These are phyloP conservation scores for Talaromyces marneffei DNA, from an alignment of 2,329 filamentous ascomycete species.

Conservation along the genomic window DNA sequence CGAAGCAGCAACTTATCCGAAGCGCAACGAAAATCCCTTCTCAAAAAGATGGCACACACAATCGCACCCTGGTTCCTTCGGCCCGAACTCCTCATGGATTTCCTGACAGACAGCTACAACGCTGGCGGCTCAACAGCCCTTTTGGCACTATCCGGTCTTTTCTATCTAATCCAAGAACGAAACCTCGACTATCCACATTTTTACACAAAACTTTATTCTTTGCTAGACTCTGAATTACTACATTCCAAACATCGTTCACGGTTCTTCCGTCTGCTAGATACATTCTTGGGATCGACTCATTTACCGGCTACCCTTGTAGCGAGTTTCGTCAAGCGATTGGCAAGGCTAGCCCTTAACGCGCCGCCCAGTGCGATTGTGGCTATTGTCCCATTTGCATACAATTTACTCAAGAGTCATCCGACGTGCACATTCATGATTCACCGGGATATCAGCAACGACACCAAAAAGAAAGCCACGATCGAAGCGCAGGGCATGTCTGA, in stretches of 20 bases:
- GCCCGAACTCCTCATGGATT: constrained; percentile 88
- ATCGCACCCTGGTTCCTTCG: constrained; percentile 87
- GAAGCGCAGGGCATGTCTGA: constrained; percentile 63
- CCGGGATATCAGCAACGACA: constrained; percentile 56
- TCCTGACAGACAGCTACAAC: constrained; percentile 90
- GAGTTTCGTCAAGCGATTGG: constrained; percentile 92
- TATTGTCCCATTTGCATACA: constrained; percentile 91
- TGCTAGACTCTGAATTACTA: constrained; percentile 77
- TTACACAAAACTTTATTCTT: constrained; percentile 87
- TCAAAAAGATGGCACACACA: constrained; percentile 67
- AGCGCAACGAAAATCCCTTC: constrained; percentile 70
- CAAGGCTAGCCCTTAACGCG: constrained; percentile 75
- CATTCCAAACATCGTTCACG: constrained; percentile 91
- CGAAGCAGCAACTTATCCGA: constrained; percentile 55
- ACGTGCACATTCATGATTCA: constrained; percentile 96
- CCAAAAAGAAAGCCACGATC: constrained; percentile 53
- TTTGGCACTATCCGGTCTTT: constrained; percentile 84
- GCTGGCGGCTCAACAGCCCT: constrained; percentile 79
- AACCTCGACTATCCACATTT: constrained; percentile 96
- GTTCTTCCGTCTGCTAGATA: constrained; percentile 88
- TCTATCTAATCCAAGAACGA: constrained; percentile 86
- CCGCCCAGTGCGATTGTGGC: constrained; percentile 85
- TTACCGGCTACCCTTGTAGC: constrained; percentile 84
- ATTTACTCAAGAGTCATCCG: constrained; percentile 83
- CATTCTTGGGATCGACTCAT: constrained; percentile 86